These are phyloP conservation scores for Yamadazyma jaroonii DNA, from an alignment of 1,139 yeast species.

Conservation along the genomic window DNA sequence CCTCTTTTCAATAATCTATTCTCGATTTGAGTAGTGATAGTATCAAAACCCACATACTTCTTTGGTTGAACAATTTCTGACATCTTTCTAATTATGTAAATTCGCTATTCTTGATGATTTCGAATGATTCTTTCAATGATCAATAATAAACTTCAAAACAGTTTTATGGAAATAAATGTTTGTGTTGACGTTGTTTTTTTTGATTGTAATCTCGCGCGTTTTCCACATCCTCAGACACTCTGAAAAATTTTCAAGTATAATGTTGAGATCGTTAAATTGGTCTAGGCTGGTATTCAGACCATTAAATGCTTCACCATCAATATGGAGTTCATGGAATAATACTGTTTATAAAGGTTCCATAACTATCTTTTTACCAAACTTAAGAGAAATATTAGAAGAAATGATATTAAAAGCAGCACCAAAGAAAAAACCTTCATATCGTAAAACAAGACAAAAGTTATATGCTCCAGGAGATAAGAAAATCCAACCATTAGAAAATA, in stretches of 20 bases:
- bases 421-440: conserved; percentile 86
- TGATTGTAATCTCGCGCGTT: conserved; percentile 27
- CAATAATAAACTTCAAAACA: conserved; percentile 1
- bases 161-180: conserved; percentile 5
- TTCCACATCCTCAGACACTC: conserved; percentile 2
- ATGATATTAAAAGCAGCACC: conserved; percentile 79
- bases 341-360: background rate
- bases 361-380: conserved; percentile 5
- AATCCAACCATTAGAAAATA: conserved; percentile 66
- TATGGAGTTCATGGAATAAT: no score
- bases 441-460: conserved; percentile 78
- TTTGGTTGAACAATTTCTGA: conserved; percentile 27
- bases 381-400: conserved; percentile 34
- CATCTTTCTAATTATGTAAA: conserved; percentile 7
- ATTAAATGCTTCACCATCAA: no score
- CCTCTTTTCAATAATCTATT: conserved; percentile 89
- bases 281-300: no score
- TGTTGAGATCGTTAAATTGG: no score
- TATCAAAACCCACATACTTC: conserved; percentile 89
- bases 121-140: no score
- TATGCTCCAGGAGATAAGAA: conserved; percentile 84
- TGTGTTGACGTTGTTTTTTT: conserved; percentile 15
- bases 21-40: conserved; percentile 94
- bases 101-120: background rate
- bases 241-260: conserved; percentile 6